Percentiles rank a stretch among this genome's conserved stretches.
These are phyloP conservation scores for Jamesozyma rosinii DNA, from an alignment of 805 yeast species.

Conservation along the genomic window DNA sequence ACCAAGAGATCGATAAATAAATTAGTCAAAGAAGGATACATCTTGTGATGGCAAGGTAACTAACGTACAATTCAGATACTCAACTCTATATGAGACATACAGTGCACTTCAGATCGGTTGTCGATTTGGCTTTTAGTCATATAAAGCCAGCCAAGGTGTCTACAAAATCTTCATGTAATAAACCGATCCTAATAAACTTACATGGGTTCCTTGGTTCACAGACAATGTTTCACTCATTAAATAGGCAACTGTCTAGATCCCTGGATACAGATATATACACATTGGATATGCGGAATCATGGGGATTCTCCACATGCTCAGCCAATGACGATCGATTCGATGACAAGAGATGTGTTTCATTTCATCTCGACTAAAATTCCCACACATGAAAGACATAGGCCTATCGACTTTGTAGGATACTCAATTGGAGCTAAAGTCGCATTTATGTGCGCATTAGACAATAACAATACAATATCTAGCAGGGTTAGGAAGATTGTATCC, in stretches of 20 bases:
- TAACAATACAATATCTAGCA: conserved; percentile 6
- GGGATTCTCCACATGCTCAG: conserved; percentile 36
- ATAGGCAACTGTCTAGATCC: conserved; percentile 28
- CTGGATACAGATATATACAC: conserved; percentile 33
- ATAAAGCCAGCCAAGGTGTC: conserved; percentile 6
- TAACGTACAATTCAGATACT: too few relatives aligned
- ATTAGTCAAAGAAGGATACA: too few relatives aligned
- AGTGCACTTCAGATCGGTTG: conserved; percentile 15
- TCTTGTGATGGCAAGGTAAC: too few relatives aligned
- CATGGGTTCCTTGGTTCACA: conserved; percentile 50
- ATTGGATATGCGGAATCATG: conserved; percentile 50
- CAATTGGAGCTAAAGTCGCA: conserved; percentile 54
- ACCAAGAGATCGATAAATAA: too few relatives aligned
- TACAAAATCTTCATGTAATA: background rate
- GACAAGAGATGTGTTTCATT: conserved; percentile 36
- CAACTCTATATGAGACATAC: background rate
- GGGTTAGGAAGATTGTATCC: conserved; percentile 36
- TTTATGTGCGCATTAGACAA: conserved; percentile 35
- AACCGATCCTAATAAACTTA: conserved; percentile 36
- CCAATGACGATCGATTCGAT: conserved; percentile 40
- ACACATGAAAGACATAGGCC: conserved; percentile 12
- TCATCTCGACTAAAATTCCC: conserved; percentile 24
- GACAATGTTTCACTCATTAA: conserved; percentile 36
- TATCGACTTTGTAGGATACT: conserved; percentile 40
- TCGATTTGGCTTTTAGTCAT: conserved; percentile 17